phyloP scores from a whole-genome alignment of 441 rosid genomes.

The Populus hybrid region DNA sequence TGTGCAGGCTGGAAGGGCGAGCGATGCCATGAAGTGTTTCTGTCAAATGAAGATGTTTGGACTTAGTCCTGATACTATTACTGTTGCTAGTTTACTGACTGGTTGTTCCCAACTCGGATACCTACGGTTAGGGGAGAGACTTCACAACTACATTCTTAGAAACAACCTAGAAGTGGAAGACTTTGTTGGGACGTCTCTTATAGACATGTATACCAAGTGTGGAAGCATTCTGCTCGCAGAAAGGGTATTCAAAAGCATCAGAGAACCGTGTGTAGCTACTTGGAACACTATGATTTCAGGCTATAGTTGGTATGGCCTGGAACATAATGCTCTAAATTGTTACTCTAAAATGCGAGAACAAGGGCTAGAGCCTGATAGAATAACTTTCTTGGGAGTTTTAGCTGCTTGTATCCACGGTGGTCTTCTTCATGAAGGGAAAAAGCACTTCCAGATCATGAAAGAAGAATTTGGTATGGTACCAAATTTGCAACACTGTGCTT shows the following conservation, averaged over 20 bases:
- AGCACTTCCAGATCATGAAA: slow-evolving; percentile 49
- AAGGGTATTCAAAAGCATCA: slow-evolving; percentile 48
- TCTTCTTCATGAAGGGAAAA: slow-evolving; percentile 58
- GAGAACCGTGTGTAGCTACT: slow-evolving; percentile 54
- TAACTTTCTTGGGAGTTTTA: slow-evolving; percentile 71
- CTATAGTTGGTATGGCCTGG: slow-evolving; percentile 62
- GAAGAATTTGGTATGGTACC: slow-evolving; percentile 52
- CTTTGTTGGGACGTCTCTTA: slow-evolving; percentile 71
- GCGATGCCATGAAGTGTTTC: slow-evolving; percentile 47
- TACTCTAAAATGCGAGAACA: slow-evolving; percentile 46
- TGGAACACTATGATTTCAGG: slow-evolving; percentile 82
- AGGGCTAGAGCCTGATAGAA: slow-evolving; percentile 57
- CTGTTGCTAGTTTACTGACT: slow-evolving; percentile 56
- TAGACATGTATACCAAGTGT: slow-evolving; percentile 79
- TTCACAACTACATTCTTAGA: slow-evolving; percentile 55
- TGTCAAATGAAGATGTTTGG: slow-evolving; percentile 53
- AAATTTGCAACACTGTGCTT: slow-evolving; percentile 65
- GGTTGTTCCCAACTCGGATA: slow-evolving; percentile 69
- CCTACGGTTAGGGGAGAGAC: slow-evolving; percentile 55
- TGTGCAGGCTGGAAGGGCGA: slow-evolving; percentile 57
- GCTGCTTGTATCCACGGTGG: slow-evolving; percentile 76
- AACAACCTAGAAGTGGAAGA: slow-evolving; percentile 52
- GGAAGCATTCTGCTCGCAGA: slow-evolving; percentile 57
- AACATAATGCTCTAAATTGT: slow-evolving; percentile 47
- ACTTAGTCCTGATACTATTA: slow-evolving; percentile 52